phyloP scores from a whole-genome alignment of 2,329 filamentous ascomycete species.

The Ophiostoma piceae region DNA sequence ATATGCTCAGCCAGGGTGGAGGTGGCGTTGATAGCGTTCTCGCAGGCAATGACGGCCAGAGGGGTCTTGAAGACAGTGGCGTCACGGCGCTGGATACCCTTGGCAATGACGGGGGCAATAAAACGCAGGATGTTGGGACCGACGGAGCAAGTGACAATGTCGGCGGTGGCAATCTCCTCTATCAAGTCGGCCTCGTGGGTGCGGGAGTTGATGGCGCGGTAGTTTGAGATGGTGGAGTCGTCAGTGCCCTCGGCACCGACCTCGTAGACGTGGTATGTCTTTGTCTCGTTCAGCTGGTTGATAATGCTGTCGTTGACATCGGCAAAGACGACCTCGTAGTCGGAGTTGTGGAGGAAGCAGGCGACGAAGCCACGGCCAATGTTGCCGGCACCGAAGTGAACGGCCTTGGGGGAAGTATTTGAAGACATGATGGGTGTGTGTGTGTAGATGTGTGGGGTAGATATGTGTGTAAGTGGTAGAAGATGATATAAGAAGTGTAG shows the following conservation, averaged over 20 bases:
- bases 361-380: conserved; percentile 83
- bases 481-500: too few relatives aligned
- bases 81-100: conserved; percentile 73
- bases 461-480: not conserved
- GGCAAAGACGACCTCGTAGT: conserved; percentile 92
- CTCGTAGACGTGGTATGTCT: conserved; percentile 87
- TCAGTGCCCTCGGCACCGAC: conserved; percentile 78
- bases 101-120: conserved; percentile 91
- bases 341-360: conserved; percentile 89
- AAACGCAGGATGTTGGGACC: conserved; percentile 95
- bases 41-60: conserved; percentile 89
- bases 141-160: conserved; percentile 93
- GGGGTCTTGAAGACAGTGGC: conserved; percentile 57
- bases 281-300: conserved; percentile 65
- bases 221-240: conserved; percentile 83
- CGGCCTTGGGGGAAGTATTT: conserved; percentile 54
- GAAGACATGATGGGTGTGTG: conserved; percentile 21
- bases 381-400: conserved; percentile 83
- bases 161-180: conserved; percentile 78
- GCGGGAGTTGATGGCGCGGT: conserved; percentile 94
- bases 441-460: not conserved
- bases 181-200: conserved; percentile 75
- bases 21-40: conserved; percentile 95
- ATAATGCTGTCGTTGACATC: conserved; percentile 87
- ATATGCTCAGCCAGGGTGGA: conserved; percentile 80